Evolutionary conservation across 139 green algal genomes (phyloP).

Genomic region (Spirogloea muscicola): DNA sequence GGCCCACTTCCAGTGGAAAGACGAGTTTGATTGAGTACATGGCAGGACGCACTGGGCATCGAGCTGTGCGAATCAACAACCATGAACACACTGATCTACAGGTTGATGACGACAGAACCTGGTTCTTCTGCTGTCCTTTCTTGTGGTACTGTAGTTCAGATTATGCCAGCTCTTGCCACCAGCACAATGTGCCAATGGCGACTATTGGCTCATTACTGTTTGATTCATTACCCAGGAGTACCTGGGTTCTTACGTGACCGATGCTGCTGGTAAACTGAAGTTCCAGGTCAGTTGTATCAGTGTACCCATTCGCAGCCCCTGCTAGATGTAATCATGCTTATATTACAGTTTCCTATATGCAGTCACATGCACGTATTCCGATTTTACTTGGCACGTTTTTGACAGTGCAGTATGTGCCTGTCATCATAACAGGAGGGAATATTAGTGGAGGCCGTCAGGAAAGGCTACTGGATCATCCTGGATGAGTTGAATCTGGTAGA

Average conservation of each 20-base stretch:
- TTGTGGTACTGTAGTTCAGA: too few species aligned
- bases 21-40: slow-evolving; percentile 93
- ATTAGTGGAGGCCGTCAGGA: slow-evolving; percentile 83
- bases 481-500: slow-evolving; percentile 99
- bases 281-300: slow-evolving; percentile 33
- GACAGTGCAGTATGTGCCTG: neutral
- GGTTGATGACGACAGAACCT: slow-evolving; percentile 10
- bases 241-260: slow-evolving; percentile 81
- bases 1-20: slow-evolving; percentile 94
- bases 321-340: neutral
- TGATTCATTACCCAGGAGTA: slow-evolving; percentile 98
- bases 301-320: neutral
- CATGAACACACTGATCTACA: slow-evolving; percentile 97
- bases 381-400: too few species aligned
- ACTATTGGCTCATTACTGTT: neutral
- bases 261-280: slow-evolving; percentile 53
- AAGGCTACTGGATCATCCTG: slow-evolving; percentile 93
- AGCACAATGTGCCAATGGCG: too few species aligned
- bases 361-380: too few species aligned
- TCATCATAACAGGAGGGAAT: slow-evolving; percentile 80
- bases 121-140: too few species aligned
- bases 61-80: slow-evolving; percentile 97
- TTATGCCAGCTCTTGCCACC: too few species aligned
- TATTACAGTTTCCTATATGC: too few species aligned
- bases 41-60: slow-evolving; percentile 76